phyloP scores from a whole-genome alignment of 805 yeast genomes.

The Suhomyces xylopsoci region DNA sequence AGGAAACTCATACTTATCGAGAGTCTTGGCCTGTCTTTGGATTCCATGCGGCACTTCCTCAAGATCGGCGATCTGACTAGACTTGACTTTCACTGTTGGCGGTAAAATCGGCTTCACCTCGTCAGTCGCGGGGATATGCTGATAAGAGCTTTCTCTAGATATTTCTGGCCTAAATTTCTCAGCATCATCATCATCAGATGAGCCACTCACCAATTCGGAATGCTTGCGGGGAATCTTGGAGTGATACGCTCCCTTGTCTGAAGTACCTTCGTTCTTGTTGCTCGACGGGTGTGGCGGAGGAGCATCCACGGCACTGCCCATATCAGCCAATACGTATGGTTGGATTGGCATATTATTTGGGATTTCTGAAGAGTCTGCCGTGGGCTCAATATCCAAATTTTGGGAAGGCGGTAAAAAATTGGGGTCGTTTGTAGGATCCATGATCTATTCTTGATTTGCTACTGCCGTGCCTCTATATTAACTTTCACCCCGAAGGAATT shows the following conservation, averaged over 20 bases:
- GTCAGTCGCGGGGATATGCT: background rate
- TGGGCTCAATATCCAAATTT: constrained; percentile 56
- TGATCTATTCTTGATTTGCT: constrained; percentile 18
- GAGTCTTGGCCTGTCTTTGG: constrained; percentile 73
- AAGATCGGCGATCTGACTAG: constrained; percentile 79
- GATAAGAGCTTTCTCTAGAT: background rate
- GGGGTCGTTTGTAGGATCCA: constrained; percentile 95
- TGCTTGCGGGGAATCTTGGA: constrained; percentile 52
- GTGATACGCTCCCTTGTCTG: constrained; percentile 21
- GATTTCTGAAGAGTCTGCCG: constrained; percentile 64
- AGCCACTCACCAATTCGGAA: constrained; percentile 48
- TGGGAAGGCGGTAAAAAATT: constrained; percentile 83
- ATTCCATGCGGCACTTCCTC: constrained; percentile 98
- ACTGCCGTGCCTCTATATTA: background rate
- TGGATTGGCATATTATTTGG: constrained; percentile 77
- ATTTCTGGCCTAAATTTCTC: background rate
- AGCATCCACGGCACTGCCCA: constrained; percentile 67
- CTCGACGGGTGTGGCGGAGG: constrained; percentile 56
- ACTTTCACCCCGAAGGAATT: background rate
- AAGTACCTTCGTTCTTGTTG: constrained; percentile 6
- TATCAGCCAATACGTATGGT: constrained; percentile 74
- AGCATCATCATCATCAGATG: constrained; percentile 42
- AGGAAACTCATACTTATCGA: constrained; percentile 77
- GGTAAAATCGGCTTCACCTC: constrained; percentile 25
- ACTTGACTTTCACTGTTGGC: constrained; percentile 44